These are phyloP conservation scores for Rugonectria rugulosa DNA, from an alignment of 2,329 filamentous ascomycete genomes.

Conservation along the genomic window DNA sequence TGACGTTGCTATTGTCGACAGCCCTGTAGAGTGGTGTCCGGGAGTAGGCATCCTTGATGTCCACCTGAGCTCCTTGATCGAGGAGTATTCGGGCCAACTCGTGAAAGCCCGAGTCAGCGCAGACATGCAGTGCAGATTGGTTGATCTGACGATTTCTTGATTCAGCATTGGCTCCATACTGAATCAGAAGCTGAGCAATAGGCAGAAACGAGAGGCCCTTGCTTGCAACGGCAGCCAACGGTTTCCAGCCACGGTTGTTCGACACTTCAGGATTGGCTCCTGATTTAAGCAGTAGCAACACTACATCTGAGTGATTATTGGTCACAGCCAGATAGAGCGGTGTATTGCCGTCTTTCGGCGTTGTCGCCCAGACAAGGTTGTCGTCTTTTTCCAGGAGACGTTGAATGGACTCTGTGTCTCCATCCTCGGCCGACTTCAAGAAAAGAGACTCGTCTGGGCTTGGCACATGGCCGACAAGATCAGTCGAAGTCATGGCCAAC, in stretches of 20 bases:
- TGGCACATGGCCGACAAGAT: too few relatives aligned
- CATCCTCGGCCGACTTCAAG: not conserved
- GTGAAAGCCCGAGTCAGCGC: not conserved
- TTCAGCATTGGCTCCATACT: conserved; percentile 8
- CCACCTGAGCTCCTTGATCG: conserved; percentile 5
- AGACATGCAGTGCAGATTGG: conserved; percentile 7
- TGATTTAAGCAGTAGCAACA: not conserved
- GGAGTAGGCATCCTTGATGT: not conserved
- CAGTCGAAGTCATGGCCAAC: too few relatives aligned
- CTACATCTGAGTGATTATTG: conserved; percentile 1
- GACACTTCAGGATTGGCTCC: conserved; percentile 7
- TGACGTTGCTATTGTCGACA: not conserved
- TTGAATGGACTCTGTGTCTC: not conserved
- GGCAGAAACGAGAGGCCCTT: not conserved
- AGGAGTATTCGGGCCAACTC: conserved; percentile 5
- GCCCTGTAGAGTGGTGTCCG: conserved; percentile 12
- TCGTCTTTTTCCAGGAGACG: not conserved
- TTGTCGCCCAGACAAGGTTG: conserved; percentile 2
- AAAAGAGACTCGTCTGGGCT: not conserved
- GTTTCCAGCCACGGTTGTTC: conserved; percentile 6
- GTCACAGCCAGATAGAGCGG: not conserved
- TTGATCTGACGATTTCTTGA: not conserved
- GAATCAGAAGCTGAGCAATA: not conserved
- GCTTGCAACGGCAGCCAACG: not conserved
- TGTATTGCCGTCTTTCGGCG: not conserved